Evolutionary conservation across 2,329 filamentous ascomycete species (phyloP), one percentile per base, ranked within the genome.

Genomic region (Trichoderma oligosporum): DNA sequence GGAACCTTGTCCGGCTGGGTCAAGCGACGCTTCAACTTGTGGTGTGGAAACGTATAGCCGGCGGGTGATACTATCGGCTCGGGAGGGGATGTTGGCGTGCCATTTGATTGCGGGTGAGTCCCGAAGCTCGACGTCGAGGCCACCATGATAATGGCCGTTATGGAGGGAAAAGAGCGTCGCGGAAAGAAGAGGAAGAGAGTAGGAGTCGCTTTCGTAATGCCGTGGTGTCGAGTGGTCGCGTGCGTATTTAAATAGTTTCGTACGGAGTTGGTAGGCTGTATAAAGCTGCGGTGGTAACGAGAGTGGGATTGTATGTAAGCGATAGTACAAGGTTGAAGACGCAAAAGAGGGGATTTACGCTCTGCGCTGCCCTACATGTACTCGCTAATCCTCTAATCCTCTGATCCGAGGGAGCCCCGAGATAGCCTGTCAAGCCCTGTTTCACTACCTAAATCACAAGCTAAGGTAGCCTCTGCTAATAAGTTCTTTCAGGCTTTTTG

Each of bases 1-100:
- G 85, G 85, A 12, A 77, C 83, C 68, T 80, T 83, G 59, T 74
- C 73, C n/a, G 78, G 69, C 61, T 82, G 76, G 29, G 71, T 76
- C 61, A 85, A 78, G 29, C 73, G 73, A 60, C 74, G 77, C 68
- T 78, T 78, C 55, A 87, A 76, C 20, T 84, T 76, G 60, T 81
- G 73, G 20, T 73, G 73, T 2, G 84, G 84, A 63, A 87, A 87
- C 56, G 70, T 73, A 74, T 87, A 87, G 57, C 38, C 38, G 7
- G 48, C 39, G 16, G 56, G 56, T 16, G 56, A 49, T 36, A 16
- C 31, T 6, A 46, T 55, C 41, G 41, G 22, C 31, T 46, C 39
- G 39, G 51, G 51, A 16, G 29, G 41, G 7, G 51, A 16, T 31
- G 29, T 33, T 18, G 51, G 31, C 14, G 41, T 31, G 31, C 51